Conservation (phyloP, 352 stramenopile genomes). For the Phytophthora citricola region DNA sequence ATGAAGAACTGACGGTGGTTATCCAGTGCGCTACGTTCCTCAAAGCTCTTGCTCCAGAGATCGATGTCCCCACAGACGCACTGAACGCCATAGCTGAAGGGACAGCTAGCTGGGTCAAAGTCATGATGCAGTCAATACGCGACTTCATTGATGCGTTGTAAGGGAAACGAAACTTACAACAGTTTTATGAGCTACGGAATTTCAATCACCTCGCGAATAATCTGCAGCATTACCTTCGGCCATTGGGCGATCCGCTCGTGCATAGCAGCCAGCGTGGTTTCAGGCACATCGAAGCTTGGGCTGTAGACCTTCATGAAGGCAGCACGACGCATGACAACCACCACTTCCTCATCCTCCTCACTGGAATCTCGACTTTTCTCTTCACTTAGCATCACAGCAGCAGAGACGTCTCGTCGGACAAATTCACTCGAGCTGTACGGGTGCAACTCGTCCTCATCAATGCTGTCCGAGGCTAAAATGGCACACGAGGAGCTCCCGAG, state of each 20-base stretch:
- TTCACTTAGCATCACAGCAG: slow-evolving; percentile 27
- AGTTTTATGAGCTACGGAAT: neutral
- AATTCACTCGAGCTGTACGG: slow-evolving; percentile 39
- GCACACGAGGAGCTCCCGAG: slow-evolving; percentile 14
- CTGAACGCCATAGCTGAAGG: slow-evolving; percentile 7
- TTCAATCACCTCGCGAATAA: slow-evolving; percentile 16
- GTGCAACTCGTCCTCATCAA: slow-evolving; percentile 48
- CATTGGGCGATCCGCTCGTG: slow-evolving; percentile 23
- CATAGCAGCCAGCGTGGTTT: slow-evolving; percentile 6
- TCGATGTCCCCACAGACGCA: neutral
- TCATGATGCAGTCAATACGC: slow-evolving; percentile 22
- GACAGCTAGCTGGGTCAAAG: slow-evolving; percentile 16
- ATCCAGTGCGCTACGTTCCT: slow-evolving; percentile 21
- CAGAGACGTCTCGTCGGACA: slow-evolving; percentile 43
- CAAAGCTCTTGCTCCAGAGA: slow-evolving; percentile 16
- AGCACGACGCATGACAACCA: slow-evolving; percentile 25
- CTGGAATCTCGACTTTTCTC: slow-evolving; percentile 15
- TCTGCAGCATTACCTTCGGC: slow-evolving; percentile 27
- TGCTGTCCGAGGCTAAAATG: slow-evolving; percentile 35
- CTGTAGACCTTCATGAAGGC: slow-evolving; percentile 30
- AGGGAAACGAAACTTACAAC: neutral
- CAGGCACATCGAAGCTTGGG: slow-evolving; percentile 10
- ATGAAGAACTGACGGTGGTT: slow-evolving; percentile 20
- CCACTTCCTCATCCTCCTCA: neutral
- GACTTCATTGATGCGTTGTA: slow-evolving; percentile 16